phyloP scores from a whole-genome alignment of 805 yeast species.

The Kurtzmaniella cleridarum region DNA sequence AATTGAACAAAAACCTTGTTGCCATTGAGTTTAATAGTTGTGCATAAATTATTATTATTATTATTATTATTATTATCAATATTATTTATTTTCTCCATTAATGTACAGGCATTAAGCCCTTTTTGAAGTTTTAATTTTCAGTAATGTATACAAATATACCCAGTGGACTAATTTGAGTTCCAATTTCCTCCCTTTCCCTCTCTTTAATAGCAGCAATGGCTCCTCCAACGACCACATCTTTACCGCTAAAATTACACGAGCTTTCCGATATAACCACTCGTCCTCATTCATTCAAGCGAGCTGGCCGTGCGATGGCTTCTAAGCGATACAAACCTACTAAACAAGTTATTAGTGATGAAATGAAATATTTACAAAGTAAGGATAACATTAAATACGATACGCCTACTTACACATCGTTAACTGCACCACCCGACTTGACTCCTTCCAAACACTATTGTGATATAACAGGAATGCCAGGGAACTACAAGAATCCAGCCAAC shows the following conservation, averaged over 20 bases:
- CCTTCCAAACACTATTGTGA: constrained; percentile 89
- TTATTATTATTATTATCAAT: not conserved
- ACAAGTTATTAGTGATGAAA: constrained; percentile 75
- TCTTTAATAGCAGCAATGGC: not conserved
- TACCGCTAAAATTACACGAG: constrained; percentile 15
- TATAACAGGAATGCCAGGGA: constrained; percentile 81
- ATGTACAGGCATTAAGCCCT: not conserved
- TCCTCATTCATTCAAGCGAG: constrained; percentile 53
- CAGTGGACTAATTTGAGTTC: too few relatives aligned
- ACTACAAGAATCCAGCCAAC: constrained; percentile 68
- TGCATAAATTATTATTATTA: too few relatives aligned
- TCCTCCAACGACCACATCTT: not conserved
- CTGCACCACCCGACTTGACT: constrained; percentile 81
- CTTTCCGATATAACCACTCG: constrained; percentile 36
- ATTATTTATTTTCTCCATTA: not conserved
- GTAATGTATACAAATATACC: not conserved
- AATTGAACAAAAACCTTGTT: constrained; percentile 21
- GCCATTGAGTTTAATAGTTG: too few relatives aligned
- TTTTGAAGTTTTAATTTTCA: not conserved
- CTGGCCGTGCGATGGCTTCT: constrained; percentile 42
- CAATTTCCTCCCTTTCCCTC: too few relatives aligned
- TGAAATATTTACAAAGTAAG: constrained; percentile 49
- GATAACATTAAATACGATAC: constrained; percentile 39
- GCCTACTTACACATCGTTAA: constrained; percentile 64
- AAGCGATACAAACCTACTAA: constrained; percentile 69